phyloP scores from a whole-genome alignment of 2,329 filamentous ascomycete genomes.

The Pseudogymnoascus sp. region DNA sequence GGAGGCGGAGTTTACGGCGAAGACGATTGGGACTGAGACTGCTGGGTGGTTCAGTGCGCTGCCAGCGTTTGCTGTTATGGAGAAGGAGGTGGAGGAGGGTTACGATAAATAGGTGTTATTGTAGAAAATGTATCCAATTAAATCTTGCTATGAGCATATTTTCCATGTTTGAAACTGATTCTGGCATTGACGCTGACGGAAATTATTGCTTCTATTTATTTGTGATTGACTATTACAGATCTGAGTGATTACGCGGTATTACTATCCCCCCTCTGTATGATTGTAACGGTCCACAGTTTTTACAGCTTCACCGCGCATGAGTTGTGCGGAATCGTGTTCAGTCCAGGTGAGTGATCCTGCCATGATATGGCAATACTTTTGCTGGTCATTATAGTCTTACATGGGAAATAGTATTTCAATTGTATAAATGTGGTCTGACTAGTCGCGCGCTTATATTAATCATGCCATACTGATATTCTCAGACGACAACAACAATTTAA shows the following conservation, averaged over 20 bases:
- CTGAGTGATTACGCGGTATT: too few relatives aligned
- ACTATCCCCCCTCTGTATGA: too few relatives aligned
- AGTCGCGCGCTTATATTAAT: neutral
- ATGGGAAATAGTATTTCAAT: neutral
- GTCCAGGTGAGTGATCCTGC: too few relatives aligned
- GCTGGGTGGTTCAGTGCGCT: conserved; percentile 66
- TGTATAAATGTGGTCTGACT: neutral
- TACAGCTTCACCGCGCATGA: too few relatives aligned
- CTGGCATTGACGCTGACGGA: neutral
- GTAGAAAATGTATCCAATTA: neutral
- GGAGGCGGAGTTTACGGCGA: conserved; percentile 60
- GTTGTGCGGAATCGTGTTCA: too few relatives aligned
- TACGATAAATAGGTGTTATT: neutral
- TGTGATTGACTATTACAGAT: neutral
- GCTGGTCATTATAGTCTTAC: too few relatives aligned
- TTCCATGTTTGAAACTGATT: neutral
- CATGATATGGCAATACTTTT: too few relatives aligned
- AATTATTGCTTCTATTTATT: neutral
- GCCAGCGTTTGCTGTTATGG: conserved; percentile 62
- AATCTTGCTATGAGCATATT: neutral
- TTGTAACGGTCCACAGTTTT: too few relatives aligned
- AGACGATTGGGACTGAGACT: conserved; percentile 50
- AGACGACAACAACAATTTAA: neutral
- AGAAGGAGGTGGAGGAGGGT: conserved; percentile 38
- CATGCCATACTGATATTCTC: neutral